Evolutionary conservation across 1,284 basidiomycete genomes (phyloP).

Genomic region (Vanrija sp.): DNA sequence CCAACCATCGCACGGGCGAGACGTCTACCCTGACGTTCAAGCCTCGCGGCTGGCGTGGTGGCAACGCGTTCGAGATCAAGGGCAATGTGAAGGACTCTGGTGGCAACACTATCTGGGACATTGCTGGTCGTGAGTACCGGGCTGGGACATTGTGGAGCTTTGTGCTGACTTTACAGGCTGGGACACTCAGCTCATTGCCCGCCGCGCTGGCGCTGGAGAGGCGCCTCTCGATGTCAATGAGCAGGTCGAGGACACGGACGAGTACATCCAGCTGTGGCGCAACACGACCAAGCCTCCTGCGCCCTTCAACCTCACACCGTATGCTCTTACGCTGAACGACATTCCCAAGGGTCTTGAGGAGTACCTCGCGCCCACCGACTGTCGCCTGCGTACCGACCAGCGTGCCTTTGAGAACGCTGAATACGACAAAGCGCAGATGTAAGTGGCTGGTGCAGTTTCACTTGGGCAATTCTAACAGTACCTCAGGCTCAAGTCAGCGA

Average conservation of each 20-base stretch:
- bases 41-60: slow-evolving; percentile 89
- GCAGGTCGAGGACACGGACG: slow-evolving; percentile 31
- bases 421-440: slow-evolving; percentile 81
- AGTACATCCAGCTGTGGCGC: slow-evolving; percentile 66
- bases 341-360: slow-evolving; percentile 57
- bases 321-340: slow-evolving; percentile 73
- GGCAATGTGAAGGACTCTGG: slow-evolving; percentile 70
- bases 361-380: slow-evolving; percentile 86
- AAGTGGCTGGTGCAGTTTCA: slow-evolving; percentile 3
- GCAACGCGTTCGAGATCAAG: slow-evolving; percentile 86
- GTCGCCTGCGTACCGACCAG: slow-evolving; percentile 88
- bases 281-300: slow-evolving; percentile 80
- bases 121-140: slow-evolving; percentile 65
- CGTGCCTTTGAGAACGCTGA: slow-evolving; percentile 90
- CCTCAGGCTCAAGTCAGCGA: slow-evolving; percentile 63
- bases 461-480: not conserved
- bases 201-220: slow-evolving; percentile 62
- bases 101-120: slow-evolving; percentile 74
- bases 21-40: slow-evolving; percentile 89
- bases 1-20: slow-evolving; percentile 91
- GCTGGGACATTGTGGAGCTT: not conserved
- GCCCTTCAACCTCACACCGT: slow-evolving; percentile 94
- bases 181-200: slow-evolving; percentile 90
- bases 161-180: slow-evolving; percentile 55
- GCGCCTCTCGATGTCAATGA: slow-evolving; percentile 59